phyloP scores from a whole-genome alignment of 2,329 filamentous ascomycete species.

The Cladosporium colombiae region DNA sequence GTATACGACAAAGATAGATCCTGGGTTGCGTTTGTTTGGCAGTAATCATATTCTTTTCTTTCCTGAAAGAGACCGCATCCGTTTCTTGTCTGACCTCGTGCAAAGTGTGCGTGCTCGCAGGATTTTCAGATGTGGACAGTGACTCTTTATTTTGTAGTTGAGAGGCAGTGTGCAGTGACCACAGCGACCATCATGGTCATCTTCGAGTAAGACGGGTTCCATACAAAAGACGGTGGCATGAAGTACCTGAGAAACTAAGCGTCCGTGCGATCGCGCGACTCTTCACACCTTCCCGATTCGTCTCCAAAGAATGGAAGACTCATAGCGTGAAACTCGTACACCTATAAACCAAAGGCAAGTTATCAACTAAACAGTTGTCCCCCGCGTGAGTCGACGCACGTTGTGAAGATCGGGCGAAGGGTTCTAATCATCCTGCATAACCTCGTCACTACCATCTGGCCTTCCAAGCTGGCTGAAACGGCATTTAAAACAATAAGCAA shows the following conservation, averaged over 20 bases:
- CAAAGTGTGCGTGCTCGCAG: background rate
- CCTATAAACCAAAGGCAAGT: background rate
- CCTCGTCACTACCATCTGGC: background rate
- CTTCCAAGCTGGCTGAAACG: background rate
- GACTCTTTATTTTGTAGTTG: background rate
- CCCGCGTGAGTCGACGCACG: background rate
- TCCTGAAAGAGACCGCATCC: no score
- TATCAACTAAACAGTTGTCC: background rate
- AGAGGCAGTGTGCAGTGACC: no score
- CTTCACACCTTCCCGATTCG: slow-evolving; percentile 12
- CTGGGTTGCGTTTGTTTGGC: background rate
- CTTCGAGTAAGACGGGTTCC: background rate
- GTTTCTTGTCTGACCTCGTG: no score
- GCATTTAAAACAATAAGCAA: background rate
- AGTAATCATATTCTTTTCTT: background rate
- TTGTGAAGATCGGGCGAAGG: no score
- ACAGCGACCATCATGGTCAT: background rate
- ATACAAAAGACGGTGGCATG: background rate
- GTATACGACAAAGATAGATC: background rate
- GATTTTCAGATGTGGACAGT: background rate
- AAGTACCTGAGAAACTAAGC: background rate
- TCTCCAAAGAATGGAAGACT: background rate
- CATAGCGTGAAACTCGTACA: background rate
- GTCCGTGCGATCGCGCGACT: background rate
- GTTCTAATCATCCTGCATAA: no score